Base-by-base conservation (phyloP, 768 basidiomycete genomes). In the Dictyophora rubrovolvata region DNA sequence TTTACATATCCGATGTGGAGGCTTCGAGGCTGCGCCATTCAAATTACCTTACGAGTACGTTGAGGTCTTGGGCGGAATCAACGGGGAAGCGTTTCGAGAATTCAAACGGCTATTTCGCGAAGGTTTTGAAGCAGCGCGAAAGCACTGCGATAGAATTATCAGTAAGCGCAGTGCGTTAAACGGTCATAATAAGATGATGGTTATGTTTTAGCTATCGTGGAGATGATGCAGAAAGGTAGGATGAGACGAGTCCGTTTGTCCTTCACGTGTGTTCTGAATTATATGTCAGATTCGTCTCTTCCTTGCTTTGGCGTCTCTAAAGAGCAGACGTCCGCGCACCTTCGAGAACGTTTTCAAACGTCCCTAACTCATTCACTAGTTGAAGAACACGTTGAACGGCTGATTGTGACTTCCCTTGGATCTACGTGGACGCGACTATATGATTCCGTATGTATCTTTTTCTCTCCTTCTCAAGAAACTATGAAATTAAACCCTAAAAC, bases 1-100 rank as follows among this genome's bases (percentile, higher is more conserved):
- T 16, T 20, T 22, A 6, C 14, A 14, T 34, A 6, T 52, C 4
- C 35, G 28, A 28, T 4, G n/a, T 51, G 14, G n/a, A 59, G 57
- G 57, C 16, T 98, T 99, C 69, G 96, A 99, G 73, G 95, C 94
- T n/a, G 94, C 96, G 1, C 96, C 96, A 1, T 99, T 99, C 80
- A 99, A 99, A 70, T 73, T 98, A 12, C 86, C 93, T 8, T 77
- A 87, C 55, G 96, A 99, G 71, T 99, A 99, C 71, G 79, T 99
- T 55, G 95, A 98, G 65, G 89, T 99, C 28, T 77, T 99, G 33
- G 96, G 96, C 9, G 95, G 95, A 2, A 73, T 89, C 47, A 78
- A 86, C 54, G 80, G 85, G 28, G 76, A 84, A 21, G 79, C 87
- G 12, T 97, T 87, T 68, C 69, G 77, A 48, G 89, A 95, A 68